Conservation (phyloP, 352 stramenopile species). For the Salisapilia sapeloensis region DNA sequence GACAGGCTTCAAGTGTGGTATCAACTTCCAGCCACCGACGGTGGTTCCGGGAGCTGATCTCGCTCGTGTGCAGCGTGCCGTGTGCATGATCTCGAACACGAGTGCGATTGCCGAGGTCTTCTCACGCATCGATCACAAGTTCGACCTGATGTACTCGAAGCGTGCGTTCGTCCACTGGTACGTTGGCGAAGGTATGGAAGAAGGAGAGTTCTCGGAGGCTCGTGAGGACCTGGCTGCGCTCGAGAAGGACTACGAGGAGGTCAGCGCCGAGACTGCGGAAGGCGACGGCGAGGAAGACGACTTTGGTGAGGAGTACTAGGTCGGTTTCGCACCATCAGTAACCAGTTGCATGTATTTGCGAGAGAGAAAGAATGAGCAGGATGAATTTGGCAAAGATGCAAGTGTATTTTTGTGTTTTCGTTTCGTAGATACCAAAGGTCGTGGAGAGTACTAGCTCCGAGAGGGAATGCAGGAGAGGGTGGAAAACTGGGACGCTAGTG, state of each 20-base stretch:
- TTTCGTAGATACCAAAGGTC: too few species aligned
- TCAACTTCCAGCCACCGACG: conserved; percentile 93
- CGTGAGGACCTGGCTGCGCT: conserved; percentile 93
- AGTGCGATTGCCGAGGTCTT: conserved; percentile 95
- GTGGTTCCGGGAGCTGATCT: conserved; percentile 91
- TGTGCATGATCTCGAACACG: conserved; percentile 97
- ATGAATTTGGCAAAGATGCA: too few species aligned
- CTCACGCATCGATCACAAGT: conserved; percentile 96
- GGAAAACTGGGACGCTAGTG: too few species aligned
- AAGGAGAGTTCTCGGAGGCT: conserved; percentile 96
- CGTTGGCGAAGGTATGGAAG: conserved; percentile 97
- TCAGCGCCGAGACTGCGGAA: conserved; percentile 91
- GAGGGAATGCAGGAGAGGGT: too few species aligned
- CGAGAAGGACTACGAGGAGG: conserved; percentile 99
- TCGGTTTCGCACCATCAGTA: too few species aligned
- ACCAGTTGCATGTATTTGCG: too few species aligned
- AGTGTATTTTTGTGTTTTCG: too few species aligned
- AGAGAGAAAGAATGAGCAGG: too few species aligned
- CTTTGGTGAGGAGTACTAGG: conserved; percentile 81
- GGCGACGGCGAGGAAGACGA: conserved; percentile 88
- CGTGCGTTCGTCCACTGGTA: conserved; percentile 98
- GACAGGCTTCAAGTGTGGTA: conserved; percentile 94
- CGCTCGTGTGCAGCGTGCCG: conserved; percentile 88
- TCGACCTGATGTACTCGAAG: conserved; percentile 98
- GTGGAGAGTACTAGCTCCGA: too few species aligned